Evolutionary conservation across 176 grass and related monocot species (phyloP), one percentile per base, ranked within the genome.

Genomic region (Musa acuminata): DNA sequence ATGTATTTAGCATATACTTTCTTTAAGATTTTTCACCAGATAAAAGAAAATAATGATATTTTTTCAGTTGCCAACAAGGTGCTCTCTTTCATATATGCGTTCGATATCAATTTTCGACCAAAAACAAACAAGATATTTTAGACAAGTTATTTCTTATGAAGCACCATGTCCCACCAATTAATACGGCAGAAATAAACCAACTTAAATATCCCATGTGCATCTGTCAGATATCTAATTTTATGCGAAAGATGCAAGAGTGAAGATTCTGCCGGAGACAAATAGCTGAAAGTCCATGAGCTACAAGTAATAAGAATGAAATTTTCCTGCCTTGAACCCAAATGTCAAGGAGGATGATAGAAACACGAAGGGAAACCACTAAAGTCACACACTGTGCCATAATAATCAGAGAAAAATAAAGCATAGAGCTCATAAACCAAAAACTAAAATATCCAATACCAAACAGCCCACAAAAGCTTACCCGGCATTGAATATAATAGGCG

Each of bases 401-500:
- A n/a, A 20, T 60, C 35, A 43, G 35, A 43, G 35, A 43, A 43
- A 43, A 43, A 60, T 19, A n/a, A 60, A 60, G n/a, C 17, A 60
- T n/a, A 21, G 17, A 8, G 57, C 57, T n/a, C 14, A 19, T 0
- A 19, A 60, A n/a, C 6, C 17, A 7, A 7, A 60, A 60, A 60
- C 17, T 60, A n/a, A 60, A 60, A 60, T 60, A 14, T 60, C 57
- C 19, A 60, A n/a, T 7, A n/a, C 57, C 13, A 17, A 27, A 55
- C 24, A 25, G 9, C 22, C 21, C 6, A 73, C 11, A 54, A 76
- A 55, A 76, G 71, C 67, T 82, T 75, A 98, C 95, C 95, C 95
- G 17, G 95, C 95, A 82, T 99, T 99, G 79, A 99, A 99, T 87
- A 99, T 99, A 80, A 99, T 99, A 8, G 95, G 95, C 3, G 95